Base-by-base conservation (phyloP, 2,329 filamentous ascomycete genomes). In the Calonectria leucothoes region DNA sequence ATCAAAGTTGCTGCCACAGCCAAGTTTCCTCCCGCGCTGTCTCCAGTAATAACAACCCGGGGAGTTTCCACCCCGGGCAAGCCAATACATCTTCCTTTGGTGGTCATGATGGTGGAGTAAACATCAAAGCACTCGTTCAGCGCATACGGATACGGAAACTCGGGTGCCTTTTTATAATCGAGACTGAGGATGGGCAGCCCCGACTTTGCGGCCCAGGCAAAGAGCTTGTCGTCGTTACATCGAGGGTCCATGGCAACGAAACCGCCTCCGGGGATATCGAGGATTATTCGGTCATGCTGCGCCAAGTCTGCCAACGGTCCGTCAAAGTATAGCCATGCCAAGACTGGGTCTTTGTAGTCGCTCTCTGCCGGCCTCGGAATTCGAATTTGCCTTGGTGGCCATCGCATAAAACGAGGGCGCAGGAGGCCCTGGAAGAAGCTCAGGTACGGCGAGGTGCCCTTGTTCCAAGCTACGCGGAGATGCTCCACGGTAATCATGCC, bases 161-260 rank as follows among this genome's bases (percentile, higher is more conserved):
- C 88, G 4, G 88, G 88, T 0, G 88, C 88, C 76, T 88, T 89
- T 70, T 82, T 84, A 85, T 99, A 99, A 82, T 99, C 95, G 72
- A 99, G 85, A 79, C 96, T 98, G 70, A 99, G 85, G 7, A 99
- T 90, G 0, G 97, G 96, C n/a, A 98, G 83, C 0, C 95, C 95
- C 0, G 94, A 94, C 83, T 94, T 96, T 20, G 94, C 94, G 0
- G 97, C 95, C 97, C 97, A 99, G 2, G 94, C 92, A 78, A 98
- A 91, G 23, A 99, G 88, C 84, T 97, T 98, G 84, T 99, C 97
- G 82, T 99, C 97, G 79, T 97, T 95, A 79, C 93, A 94, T 59
- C 97, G 89, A n/a, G 97, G 97, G 72, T 95, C 93, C 97, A 99
- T 99, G 23, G 97, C 96, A 15, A 99, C 96, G 77, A 97, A 99